Percentiles rank a stretch among this genome's conserved stretches.
Conservation (phyloP, 129 eudicot species). For the Chrysanthemum lavandulifolium region DNA sequence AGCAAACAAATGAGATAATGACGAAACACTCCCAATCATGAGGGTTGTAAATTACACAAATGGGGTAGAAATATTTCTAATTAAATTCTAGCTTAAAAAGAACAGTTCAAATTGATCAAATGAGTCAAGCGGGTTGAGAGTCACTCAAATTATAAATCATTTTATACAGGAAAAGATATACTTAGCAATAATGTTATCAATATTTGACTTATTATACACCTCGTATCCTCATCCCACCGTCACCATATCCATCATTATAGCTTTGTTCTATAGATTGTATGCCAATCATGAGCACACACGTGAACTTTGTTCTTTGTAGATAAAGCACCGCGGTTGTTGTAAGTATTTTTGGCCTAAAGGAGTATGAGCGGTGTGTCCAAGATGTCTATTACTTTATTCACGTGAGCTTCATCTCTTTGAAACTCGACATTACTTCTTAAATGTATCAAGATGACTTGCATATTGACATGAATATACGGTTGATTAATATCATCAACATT, state of each 20-base stretch:
- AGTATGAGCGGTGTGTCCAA: slow-evolving; percentile 87
- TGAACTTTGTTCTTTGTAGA: slow-evolving; percentile 35
- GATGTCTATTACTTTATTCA: slow-evolving; percentile 91
- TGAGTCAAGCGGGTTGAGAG: too few species aligned
- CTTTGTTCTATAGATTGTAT: slow-evolving; percentile 9
- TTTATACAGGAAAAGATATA: too few species aligned
- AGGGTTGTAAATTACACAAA: too few species aligned
- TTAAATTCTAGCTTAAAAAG: too few species aligned
- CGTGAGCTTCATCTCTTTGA: slow-evolving; percentile 36
- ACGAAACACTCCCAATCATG: too few species aligned
- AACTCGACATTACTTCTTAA: not conserved
- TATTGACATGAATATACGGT: not conserved
- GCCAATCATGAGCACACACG: slow-evolving; percentile 4
- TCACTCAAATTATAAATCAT: too few species aligned
- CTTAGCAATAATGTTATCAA: too few species aligned
- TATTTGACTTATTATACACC: too few species aligned
- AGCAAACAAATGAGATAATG: too few species aligned
- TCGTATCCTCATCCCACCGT: too few species aligned
- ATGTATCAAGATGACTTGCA: slow-evolving; percentile 2
- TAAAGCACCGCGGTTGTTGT: slow-evolving; percentile 93
- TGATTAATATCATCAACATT: not conserved
- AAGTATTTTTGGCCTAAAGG: slow-evolving; percentile 89
- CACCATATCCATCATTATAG: not conserved
- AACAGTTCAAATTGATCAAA: too few species aligned
- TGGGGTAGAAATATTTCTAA: not conserved